phyloP scores from a whole-genome alignment of 2,329 filamentous ascomycete species.

The Colletotrichum gigasporum region DNA sequence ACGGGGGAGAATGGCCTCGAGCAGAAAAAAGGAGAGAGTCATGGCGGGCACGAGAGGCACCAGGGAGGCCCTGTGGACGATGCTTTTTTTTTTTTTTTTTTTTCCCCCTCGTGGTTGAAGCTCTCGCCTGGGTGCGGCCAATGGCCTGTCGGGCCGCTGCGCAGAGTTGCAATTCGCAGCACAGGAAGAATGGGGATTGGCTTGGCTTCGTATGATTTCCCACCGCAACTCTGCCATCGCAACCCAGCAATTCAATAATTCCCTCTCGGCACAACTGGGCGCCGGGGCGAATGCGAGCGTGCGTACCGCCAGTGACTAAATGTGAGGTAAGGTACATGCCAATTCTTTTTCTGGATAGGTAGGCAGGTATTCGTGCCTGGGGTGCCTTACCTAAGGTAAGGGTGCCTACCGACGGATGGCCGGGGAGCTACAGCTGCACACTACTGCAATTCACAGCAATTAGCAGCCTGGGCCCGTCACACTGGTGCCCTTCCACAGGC shows the following conservation, averaged over 20 bases:
- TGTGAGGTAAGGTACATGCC: too few species aligned
- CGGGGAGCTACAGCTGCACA: conserved; percentile 10
- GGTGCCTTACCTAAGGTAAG: too few species aligned
- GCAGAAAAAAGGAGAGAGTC: background rate
- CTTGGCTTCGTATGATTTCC: conserved; percentile 3
- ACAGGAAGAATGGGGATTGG: background rate
- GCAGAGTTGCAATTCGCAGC: background rate
- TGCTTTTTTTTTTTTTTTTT: too few species aligned
- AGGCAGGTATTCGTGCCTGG: background rate
- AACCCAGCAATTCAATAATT: background rate
- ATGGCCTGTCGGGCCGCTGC: background rate
- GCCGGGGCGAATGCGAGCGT: too few species aligned
- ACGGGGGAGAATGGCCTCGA: background rate
- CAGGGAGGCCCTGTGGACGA: background rate
- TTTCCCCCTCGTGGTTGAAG: background rate
- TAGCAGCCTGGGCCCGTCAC: background rate
- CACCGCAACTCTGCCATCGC: too few species aligned
- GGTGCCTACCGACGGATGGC: too few species aligned
- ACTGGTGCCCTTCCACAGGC: conserved; percentile 16
- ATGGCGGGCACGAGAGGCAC: background rate
- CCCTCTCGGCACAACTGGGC: background rate
- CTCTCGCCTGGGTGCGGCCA: background rate
- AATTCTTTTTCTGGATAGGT: background rate
- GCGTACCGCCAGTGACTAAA: too few species aligned
- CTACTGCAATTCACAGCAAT: conserved; percentile 4